These are phyloP conservation scores for Chaetomium olivaceum DNA, from an alignment of 2,329 filamentous ascomycete genomes.

Conservation along the genomic window DNA sequence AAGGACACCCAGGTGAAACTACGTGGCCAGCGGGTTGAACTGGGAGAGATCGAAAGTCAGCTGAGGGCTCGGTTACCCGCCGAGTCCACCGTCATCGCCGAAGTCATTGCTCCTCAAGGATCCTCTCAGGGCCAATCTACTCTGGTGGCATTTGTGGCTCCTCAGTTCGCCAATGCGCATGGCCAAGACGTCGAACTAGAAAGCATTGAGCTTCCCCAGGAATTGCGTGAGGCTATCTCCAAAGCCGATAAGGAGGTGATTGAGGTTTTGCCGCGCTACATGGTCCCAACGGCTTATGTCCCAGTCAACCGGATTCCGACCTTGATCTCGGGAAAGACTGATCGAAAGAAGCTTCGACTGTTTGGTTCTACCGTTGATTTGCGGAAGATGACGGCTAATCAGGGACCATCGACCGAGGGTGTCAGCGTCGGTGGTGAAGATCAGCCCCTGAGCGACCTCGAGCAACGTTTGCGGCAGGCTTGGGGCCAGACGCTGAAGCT, in stretches of 20 bases:
- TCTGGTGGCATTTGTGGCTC: conserved; percentile 39
- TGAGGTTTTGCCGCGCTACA: conserved; percentile 37
- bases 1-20: conserved; percentile 34
- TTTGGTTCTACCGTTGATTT: conserved; percentile 36
- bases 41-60: conserved; percentile 48
- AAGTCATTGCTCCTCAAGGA: conserved; percentile 45
- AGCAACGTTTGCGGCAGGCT: conserved; percentile 37
- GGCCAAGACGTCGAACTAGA: conserved; percentile 22
- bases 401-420: conserved; percentile 4
- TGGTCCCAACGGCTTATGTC: conserved; percentile 47
- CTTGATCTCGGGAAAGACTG: conserved; percentile 48
- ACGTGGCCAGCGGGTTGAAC: conserved; percentile 35
- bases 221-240: conserved; percentile 28
- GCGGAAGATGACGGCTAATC: conserved; percentile 20
- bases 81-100: conserved; percentile 46
- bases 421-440: background rate
- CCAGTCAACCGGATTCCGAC: conserved; percentile 45
- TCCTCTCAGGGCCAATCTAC: conserved; percentile 26
- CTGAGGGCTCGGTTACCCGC: conserved; percentile 41
- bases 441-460: conserved; percentile 36
- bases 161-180: conserved; percentile 19
- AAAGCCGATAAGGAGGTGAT: conserved; percentile 24
- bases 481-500: conserved; percentile 36
- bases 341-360: conserved; percentile 42
- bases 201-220: conserved; percentile 9